Conservation (phyloP, 148 eudicot species). For the Cornus suecica region DNA sequence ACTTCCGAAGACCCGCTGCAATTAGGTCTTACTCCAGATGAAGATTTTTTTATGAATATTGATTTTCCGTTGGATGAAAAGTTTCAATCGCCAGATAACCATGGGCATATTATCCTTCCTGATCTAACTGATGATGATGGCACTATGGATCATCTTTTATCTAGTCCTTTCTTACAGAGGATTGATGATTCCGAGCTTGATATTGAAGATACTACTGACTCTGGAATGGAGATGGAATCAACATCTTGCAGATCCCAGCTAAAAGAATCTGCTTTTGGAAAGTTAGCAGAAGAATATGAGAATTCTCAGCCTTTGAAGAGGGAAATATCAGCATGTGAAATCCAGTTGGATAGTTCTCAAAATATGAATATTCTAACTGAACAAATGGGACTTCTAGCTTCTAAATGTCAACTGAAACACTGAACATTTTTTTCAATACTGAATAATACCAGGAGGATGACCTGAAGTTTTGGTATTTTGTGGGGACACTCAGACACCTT, state of each 20-base stretch:
- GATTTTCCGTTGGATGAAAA: constrained; percentile 46
- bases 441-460: neutral
- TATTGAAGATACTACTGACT: constrained; percentile 12
- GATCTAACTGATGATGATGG: constrained; percentile 38
- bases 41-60: constrained; percentile 46
- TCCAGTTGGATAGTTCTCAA: constrained; percentile 15
- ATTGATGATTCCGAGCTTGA: constrained; percentile 18
- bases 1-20: constrained; percentile 34
- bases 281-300: neutral
- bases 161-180: constrained; percentile 43
- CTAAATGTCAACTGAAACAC: constrained; percentile 16
- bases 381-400: constrained; percentile 40
- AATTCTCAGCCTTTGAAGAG: neutral
- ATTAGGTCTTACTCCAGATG: constrained; percentile 42
- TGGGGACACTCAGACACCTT: neutral
- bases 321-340: constrained; percentile 3
- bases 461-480: neutral
- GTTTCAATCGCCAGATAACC: constrained; percentile 28
- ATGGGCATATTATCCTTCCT: constrained; percentile 31
- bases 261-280: constrained; percentile 7
- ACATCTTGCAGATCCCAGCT: neutral
- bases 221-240: constrained; percentile 27
- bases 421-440: neutral
- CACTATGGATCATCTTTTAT: constrained; percentile 53
- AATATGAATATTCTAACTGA: constrained; percentile 38